Evolutionary conservation across 2,329 filamentous ascomycete species (phyloP).

Genomic region (Aspergillus persii): DNA sequence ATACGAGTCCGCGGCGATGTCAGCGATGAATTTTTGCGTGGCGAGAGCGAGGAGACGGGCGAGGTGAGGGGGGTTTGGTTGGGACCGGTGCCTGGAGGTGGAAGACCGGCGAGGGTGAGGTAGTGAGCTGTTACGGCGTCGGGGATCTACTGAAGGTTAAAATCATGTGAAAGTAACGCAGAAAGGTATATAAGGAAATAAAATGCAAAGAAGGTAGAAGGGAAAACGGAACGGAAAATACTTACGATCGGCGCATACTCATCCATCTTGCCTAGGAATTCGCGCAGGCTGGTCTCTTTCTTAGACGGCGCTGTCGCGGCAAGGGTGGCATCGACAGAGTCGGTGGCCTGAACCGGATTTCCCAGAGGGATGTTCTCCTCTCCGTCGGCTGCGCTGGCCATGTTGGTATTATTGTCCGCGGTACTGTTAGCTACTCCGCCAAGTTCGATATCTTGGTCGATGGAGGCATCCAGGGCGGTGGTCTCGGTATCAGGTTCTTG

Average conservation of each 20-base stretch:
- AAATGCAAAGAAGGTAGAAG: constrained; percentile 5
- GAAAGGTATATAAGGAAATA: not conserved
- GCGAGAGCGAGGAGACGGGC: constrained; percentile 91
- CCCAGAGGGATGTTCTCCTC: constrained; percentile 14
- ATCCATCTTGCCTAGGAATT: constrained; percentile 95
- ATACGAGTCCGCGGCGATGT: constrained; percentile 95
- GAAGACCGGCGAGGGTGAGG: constrained; percentile 90
- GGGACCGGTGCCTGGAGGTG: constrained; percentile 78
- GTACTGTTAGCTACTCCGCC: constrained; percentile 18
- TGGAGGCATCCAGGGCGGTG: constrained; percentile 31
- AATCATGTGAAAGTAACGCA: not conserved
- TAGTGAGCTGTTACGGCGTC: constrained; percentile 98
- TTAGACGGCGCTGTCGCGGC: constrained; percentile 62
- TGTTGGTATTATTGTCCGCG: constrained; percentile 15
- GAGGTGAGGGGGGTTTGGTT: constrained; percentile 72
- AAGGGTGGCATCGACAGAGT: constrained; percentile 42
- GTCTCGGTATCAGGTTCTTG: constrained; percentile 25
- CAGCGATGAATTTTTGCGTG: constrained; percentile 98
- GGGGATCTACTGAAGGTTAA: constrained; percentile 66
- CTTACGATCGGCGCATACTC: constrained; percentile 95
- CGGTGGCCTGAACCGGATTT: constrained; percentile 19
- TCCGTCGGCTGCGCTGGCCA: constrained; percentile 16
- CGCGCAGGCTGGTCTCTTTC: constrained; percentile 88
- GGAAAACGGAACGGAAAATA: constrained; percentile 1
- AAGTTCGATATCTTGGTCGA: constrained; percentile 40